Evolutionary conservation across 202 grass and related monocot species (phyloP).

Genomic region (Zoysia matrella): DNA sequence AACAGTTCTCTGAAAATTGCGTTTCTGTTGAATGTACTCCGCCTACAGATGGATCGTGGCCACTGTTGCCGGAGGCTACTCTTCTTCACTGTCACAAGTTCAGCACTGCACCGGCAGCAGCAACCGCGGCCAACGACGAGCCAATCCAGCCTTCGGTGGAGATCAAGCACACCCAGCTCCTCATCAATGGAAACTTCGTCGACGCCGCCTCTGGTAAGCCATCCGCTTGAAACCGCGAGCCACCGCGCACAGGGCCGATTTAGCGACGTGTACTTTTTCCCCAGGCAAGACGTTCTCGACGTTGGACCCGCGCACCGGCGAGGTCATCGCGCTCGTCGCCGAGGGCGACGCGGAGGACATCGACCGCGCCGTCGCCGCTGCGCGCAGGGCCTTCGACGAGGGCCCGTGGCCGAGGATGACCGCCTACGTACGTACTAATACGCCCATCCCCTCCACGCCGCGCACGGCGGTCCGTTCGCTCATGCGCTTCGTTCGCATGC

Average conservation of each 20-base stretch:
- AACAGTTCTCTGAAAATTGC: background rate
- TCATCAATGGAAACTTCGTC: conserved; percentile 80
- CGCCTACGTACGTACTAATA: conserved; percentile 54
- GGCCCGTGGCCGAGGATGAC: conserved; percentile 79
- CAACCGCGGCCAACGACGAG: conserved; percentile 38
- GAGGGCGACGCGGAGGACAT: conserved; percentile 70
- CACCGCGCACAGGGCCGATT: background rate
- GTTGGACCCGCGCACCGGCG: conserved; percentile 67
- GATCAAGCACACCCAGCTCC: conserved; percentile 67
- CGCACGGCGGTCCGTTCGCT: background rate
- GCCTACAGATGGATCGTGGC: conserved; percentile 17
- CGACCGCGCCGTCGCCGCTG: conserved; percentile 59
- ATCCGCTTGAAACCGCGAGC: background rate
- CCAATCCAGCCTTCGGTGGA: conserved; percentile 65
- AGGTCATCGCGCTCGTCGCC: conserved; percentile 68
- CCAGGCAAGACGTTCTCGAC: conserved; percentile 80
- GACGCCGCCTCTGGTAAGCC: conserved; percentile 68
- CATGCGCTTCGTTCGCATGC: too few species aligned
- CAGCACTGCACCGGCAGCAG: conserved; percentile 39
- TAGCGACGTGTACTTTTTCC: background rate
- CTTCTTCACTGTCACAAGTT: conserved; percentile 41
- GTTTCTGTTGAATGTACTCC: background rate
- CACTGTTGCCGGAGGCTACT: conserved; percentile 34
- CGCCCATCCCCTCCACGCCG: background rate
- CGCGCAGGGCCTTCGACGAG: conserved; percentile 77